These are phyloP conservation scores for Flammula alnicola DNA, from an alignment of 1,284 basidiomycete species.

Conservation along the genomic window DNA sequence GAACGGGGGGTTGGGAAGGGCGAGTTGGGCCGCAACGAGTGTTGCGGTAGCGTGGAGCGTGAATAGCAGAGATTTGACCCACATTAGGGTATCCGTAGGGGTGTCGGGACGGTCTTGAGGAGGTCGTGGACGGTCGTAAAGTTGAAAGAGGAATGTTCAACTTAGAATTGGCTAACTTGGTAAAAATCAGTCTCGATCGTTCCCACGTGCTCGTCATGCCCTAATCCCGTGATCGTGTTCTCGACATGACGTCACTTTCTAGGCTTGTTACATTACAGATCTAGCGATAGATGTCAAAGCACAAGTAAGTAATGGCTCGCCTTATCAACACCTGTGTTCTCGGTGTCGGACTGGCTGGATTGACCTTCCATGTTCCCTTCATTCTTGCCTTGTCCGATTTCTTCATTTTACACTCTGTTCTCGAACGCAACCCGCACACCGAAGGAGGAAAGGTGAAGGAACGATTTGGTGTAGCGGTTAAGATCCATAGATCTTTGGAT, in stretches of 20 bases:
- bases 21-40: conserved; percentile 52
- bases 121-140: conserved; percentile 10
- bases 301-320: too few relatives aligned
- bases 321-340: conserved; percentile 75
- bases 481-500: conserved; percentile 60
- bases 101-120: conserved; percentile 15
- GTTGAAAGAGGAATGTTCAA: conserved; percentile 6
- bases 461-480: conserved; percentile 61
- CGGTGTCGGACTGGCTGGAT: conserved; percentile 75
- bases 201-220: conserved; percentile 14
- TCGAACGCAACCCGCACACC: conserved; percentile 57
- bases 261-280: background rate
- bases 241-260: background rate
- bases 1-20: conserved; percentile 65
- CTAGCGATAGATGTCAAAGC: background rate
- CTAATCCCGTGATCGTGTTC: conserved; percentile 20
- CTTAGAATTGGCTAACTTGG: conserved; percentile 13
- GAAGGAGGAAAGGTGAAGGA: conserved; percentile 66
- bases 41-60: conserved; percentile 24
- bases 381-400: conserved; percentile 74
- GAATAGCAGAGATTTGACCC: conserved; percentile 19
- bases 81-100: conserved; percentile 23
- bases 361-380: conserved; percentile 83
- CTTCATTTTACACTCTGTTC: conserved; percentile 74
- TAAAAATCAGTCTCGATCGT: conserved; percentile 9